These are phyloP conservation scores for Solanum chacoense DNA, from an alignment of 305 asterid species.

Conservation along the genomic window DNA sequence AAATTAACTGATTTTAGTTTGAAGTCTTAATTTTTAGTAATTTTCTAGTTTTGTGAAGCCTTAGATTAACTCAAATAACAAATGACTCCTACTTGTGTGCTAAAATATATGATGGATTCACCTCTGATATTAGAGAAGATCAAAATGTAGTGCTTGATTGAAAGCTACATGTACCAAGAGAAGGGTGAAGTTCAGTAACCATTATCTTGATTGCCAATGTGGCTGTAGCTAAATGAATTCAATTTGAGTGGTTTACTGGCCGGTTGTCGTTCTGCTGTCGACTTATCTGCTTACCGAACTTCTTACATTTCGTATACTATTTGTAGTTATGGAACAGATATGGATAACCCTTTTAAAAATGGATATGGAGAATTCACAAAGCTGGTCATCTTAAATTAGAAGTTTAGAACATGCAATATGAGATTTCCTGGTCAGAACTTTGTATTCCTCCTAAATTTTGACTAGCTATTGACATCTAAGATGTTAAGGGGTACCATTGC, in stretches of 20 bases:
- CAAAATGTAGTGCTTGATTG: not conserved
- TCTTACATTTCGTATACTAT: not conserved
- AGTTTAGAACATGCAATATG: not conserved
- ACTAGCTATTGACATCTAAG: not conserved
- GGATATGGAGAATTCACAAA: not conserved
- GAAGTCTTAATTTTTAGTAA: not conserved
- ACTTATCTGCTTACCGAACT: conserved; percentile 17
- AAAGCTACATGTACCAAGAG: conserved; percentile 14
- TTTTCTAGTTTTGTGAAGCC: not conserved
- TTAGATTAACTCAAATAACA: not conserved
- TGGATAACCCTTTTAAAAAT: not conserved
- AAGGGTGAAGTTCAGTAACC: conserved; percentile 5
- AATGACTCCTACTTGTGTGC: not conserved
- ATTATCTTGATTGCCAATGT: conserved; percentile 13
- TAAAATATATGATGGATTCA: not conserved
- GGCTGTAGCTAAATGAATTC: conserved; percentile 17
- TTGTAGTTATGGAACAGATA: not conserved
- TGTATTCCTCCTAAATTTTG: not conserved
- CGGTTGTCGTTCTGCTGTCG: conserved; percentile 12
- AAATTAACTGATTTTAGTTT: not conserved
- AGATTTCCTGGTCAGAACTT: not conserved
- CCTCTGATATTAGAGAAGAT: not conserved
- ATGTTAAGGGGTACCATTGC: not conserved
- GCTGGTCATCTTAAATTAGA: not conserved
- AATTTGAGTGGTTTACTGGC: conserved; percentile 12